phyloP scores from a whole-genome alignment of 257 asterid species.

The Mitragyna speciosa region DNA sequence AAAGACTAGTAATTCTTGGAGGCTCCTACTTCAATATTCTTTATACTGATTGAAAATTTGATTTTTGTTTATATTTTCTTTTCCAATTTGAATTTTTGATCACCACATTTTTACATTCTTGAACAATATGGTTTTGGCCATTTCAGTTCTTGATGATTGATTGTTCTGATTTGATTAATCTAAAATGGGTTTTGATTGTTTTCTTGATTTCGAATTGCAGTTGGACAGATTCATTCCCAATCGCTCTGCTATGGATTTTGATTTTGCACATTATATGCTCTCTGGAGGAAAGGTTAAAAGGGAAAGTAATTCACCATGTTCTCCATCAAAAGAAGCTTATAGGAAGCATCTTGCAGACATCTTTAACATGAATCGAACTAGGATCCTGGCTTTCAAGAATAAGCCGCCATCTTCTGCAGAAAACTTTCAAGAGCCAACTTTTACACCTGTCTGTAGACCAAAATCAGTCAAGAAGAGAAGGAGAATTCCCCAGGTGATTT shows the following conservation, averaged over 20 bases:
- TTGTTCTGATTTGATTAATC: background rate
- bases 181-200: background rate
- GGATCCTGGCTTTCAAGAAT: constrained; percentile 51
- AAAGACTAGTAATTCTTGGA: no score
- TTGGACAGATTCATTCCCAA: constrained; percentile 57
- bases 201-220: constrained; percentile 23
- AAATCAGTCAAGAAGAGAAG: constrained; percentile 21
- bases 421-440: background rate
- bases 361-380: constrained; percentile 44
- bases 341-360: constrained; percentile 42
- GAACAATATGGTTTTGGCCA: no score
- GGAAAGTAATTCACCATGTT: constrained; percentile 16
- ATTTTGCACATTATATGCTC: constrained; percentile 47
- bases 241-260: constrained; percentile 54
- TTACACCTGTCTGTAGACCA: constrained; percentile 16
- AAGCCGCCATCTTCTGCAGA: constrained; percentile 31
- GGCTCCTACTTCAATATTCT: no score
- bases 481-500: constrained; percentile 32
- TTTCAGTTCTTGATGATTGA: no score
- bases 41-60: no score
- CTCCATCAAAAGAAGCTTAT: constrained; percentile 41
- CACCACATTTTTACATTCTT: no score
- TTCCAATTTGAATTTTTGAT: no score
- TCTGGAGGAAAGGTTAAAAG: constrained; percentile 28
- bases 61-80: no score